A percentile compares a stretch with the other conserved stretches of the same genome.
These are phyloP conservation scores for Cucurbita argyrosperma DNA, from an alignment of 306 rosid species.

Conservation along the genomic window DNA sequence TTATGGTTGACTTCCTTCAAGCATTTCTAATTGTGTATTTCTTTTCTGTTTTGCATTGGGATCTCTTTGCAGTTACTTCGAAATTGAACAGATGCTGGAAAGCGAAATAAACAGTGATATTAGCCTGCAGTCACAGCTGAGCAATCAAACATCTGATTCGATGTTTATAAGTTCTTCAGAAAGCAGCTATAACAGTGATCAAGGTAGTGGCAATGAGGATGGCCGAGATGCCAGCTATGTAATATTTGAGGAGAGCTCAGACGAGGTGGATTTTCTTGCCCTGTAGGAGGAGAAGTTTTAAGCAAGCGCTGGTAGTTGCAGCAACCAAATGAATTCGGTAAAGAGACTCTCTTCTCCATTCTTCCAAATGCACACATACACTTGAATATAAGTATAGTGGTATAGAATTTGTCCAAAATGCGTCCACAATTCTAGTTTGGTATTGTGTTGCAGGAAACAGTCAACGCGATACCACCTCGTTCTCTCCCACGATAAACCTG, in stretches of 20 bases:
- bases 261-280: conserved; percentile 55
- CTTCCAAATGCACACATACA: not conserved
- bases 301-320: conserved; percentile 20
- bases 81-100: conserved; percentile 48
- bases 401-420: not conserved
- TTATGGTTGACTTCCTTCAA: not conserved
- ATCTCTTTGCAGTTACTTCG: conserved; percentile 55
- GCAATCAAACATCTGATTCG: conserved; percentile 60
- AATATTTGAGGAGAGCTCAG: conserved; percentile 75
- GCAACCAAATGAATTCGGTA: conserved; percentile 34
- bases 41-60: conserved; percentile 12
- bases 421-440: not conserved
- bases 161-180: conserved; percentile 72
- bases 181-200: conserved; percentile 85
- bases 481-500: not conserved
- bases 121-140: conserved; percentile 56
- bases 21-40: not conserved
- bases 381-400: not conserved
- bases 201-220: conserved; percentile 94
- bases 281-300: conserved; percentile 19
- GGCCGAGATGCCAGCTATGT: conserved; percentile 43
- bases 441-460: no score
- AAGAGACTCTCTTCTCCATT: conserved; percentile 5
- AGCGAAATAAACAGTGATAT: conserved; percentile 51
- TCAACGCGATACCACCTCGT: not conserved